Evolutionary conservation across 148 eudicot species (phyloP), one percentile per base, ranked within the genome.

Genomic region (Gaultheria prostrata): DNA sequence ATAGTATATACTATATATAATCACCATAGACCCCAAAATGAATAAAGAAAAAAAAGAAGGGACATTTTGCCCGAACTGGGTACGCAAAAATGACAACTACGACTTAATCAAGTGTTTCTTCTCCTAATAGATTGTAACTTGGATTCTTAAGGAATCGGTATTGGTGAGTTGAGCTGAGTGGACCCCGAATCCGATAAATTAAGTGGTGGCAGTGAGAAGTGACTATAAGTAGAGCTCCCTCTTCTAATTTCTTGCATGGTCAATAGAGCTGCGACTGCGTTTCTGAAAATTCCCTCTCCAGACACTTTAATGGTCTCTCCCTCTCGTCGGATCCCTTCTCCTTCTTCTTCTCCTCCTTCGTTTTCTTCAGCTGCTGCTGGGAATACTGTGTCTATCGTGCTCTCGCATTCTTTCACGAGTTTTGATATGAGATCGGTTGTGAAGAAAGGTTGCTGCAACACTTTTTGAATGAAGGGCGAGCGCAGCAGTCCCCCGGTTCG

Each of bases 401-500:
- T 79, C 81, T 93, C 98, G 28, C 94, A 87, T 84, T 93, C 94
- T 80, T 88, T 91, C 46, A 92, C 85, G 1, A 94, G 90, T 85
- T 92, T 93, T 43, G 96, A 94, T 20, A 93, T 87, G 14, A 90
- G 86, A 18, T 94, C 95, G 0, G 97, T 93, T 4, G 92, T 94
- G 84, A 91, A 94, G 74, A 94, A 94, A 26, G 98, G 98, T 46
- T 93, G 95, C 57, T 91, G 82, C 10, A 93, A 65, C 53, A 93
- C 91, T 73, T 88, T 93, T 20, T 92, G 91, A 56, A 94, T 94
- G 89, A 88, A 93, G 13, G 93, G 97, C 73, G 86, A 81, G 6
- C 97, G 86, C 43, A 94, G 20, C 12, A 93, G 67, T 51, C 94
- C 92, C 0, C 98, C 95, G 0, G 96, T 91, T 89, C 92, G 83